Conservation (phyloP, 2,329 filamentous ascomycete genomes). For the Alternaria tenuissima region DNA sequence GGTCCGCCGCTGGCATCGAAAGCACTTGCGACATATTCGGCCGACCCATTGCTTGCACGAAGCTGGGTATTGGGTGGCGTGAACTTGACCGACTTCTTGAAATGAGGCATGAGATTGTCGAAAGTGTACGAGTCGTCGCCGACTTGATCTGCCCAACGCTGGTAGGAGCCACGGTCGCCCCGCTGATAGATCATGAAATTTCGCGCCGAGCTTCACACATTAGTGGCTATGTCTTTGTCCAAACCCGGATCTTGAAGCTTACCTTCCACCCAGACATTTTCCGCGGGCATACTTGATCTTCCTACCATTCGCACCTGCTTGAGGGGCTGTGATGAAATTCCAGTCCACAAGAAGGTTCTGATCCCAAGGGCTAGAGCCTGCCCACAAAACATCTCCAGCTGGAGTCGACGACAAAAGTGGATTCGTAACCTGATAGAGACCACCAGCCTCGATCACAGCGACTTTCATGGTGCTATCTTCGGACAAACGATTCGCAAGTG, state of each 20-base stretch:
- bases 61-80: constrained; percentile 31
- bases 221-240: not conserved
- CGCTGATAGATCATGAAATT: constrained; percentile 39
- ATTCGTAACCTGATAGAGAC: constrained; percentile 30
- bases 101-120: constrained; percentile 38
- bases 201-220: constrained; percentile 20
- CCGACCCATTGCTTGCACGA: constrained; percentile 22
- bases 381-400: constrained; percentile 30
- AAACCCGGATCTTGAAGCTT: not conserved
- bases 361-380: constrained; percentile 27
- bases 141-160: constrained; percentile 42
- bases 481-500: constrained; percentile 2
- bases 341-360: constrained; percentile 40
- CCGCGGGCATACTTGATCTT: constrained; percentile 39
- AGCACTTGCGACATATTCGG: constrained; percentile 17
- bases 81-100: constrained; percentile 41
- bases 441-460: constrained; percentile 36
- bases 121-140: constrained; percentile 42
- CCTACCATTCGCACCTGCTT: constrained; percentile 28
- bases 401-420: constrained; percentile 21
- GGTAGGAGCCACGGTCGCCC: constrained; percentile 21
- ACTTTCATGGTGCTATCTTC: constrained; percentile 14
- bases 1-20: constrained; percentile 22
- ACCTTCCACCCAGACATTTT: constrained; percentile 41
- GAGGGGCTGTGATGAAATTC: constrained; percentile 39